Evolutionary conservation across 495 filamentous ascomycete species (phyloP).

Genomic region (Talaromyces trachyspermus): DNA sequence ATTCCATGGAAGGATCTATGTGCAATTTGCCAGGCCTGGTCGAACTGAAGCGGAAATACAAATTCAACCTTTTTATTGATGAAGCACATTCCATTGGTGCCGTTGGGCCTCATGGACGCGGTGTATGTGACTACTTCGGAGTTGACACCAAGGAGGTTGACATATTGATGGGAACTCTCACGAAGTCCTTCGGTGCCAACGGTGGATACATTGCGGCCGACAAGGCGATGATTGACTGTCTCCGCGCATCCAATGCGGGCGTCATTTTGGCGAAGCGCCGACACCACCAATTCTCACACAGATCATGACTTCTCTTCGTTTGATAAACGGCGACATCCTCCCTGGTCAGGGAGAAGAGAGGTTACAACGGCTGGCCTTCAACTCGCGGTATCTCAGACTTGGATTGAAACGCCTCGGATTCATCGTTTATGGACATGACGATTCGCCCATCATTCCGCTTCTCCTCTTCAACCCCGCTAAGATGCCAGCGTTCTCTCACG

Average conservation of each 20-base stretch:
- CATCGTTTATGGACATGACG: conserved; percentile 95
- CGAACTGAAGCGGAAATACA: conserved; percentile 85
- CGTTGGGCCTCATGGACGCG: conserved; percentile 76
- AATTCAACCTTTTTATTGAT: conserved; percentile 90
- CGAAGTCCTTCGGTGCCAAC: conserved; percentile 97
- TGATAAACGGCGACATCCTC: conserved; percentile 80
- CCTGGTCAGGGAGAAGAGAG: conserved; percentile 95
- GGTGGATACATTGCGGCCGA: conserved; percentile 92
- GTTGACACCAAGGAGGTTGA: conserved; percentile 84
- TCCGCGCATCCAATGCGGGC: conserved; percentile 76
- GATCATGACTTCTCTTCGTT: conserved; percentile 72
- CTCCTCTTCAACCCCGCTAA: conserved; percentile 95
- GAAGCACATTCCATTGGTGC: conserved; percentile 97
- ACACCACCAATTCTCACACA: conserved; percentile 81
- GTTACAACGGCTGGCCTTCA: conserved; percentile 93
- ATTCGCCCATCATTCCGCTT: conserved; percentile 92
- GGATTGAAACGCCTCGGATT: conserved; percentile 94
- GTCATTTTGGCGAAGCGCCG: conserved; percentile 80
- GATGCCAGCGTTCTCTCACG: conserved; percentile 95
- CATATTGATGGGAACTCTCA: conserved; percentile 96
- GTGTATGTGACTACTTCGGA: conserved; percentile 95
- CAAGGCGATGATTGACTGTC: conserved; percentile 85
- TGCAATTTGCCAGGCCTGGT: conserved; percentile 85
- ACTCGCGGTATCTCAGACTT: conserved; percentile 93
- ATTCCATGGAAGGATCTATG: conserved; percentile 99